Evolutionary conservation across 192 early-diverging fungal species (phyloP), one percentile per base, ranked within the genome.

Genomic region (Coemansia sp.): DNA sequence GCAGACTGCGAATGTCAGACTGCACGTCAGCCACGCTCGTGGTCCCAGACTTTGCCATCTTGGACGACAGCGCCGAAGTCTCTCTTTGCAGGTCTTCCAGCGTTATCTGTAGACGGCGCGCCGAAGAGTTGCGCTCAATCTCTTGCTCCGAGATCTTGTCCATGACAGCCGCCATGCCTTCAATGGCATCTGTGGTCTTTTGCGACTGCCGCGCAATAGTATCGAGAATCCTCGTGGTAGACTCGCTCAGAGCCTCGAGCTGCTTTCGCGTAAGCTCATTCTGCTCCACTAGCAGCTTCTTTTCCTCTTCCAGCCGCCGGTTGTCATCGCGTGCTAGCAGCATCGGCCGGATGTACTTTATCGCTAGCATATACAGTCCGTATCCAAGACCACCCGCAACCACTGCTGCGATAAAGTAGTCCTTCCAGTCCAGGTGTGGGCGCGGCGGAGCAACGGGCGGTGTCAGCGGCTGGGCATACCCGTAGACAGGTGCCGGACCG

Each of bases 1-100:
- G 95, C 40, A 99, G 86, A 22, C 93, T 94, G 75, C 96, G 97
- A 77, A 99, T 89, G 77, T 99, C 97, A 24, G 87, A 87, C 81
- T 99, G 97, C 24, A 99, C 85, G 39, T 98, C 95, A 15, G 83
- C 65, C 24, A 85, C 68, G 9, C 69, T 63, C 3, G 60, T 38
- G n/a, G 68, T 40, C 24, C 68, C 65, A 0, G 71, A 24, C 67
- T 60, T 70, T 33, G 69, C 44, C n/a, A 52, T 55, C 57, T 75
- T 70, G 29, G 68, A 52, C 13, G 76, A 65, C 41, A 73, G 64
- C 7, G 65, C 65, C 0, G 80, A 38, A 12, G 79, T 67, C 62
- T 79, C 76, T 22, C 70, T 71, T 65, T 83, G 81, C 65, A 83
- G 50, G 38, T 83, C 81, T 52, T 85, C 83, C 22, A 85, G 64